Evolutionary conservation across 2,329 filamentous ascomycete genomes (phyloP), one percentile per base, ranked within the genome.

Genomic region (Epichloe elymi): DNA sequence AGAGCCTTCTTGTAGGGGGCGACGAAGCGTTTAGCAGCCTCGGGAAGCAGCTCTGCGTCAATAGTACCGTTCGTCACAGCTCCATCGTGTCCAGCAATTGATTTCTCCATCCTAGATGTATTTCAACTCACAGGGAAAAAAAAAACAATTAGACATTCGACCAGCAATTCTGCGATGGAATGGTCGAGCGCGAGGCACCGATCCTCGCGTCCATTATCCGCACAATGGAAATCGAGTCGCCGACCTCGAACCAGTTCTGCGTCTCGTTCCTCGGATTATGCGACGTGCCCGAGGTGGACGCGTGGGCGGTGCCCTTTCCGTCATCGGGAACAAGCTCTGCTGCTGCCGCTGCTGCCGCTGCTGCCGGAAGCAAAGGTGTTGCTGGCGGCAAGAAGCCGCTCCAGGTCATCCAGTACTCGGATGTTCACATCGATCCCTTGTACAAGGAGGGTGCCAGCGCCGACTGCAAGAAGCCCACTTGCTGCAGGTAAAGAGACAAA

Each of bases 391-490:
- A 70, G 59, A 56, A 65, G 3, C 72, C 75, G 10, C 59, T 79
- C 54, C 70, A 74, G 54, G 67, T 81, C 5, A 74, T 79, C 20
- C 78, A 82, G 58, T 75, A 76, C 60, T 78, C 74, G 14, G 78
- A 82, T 56, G 75, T 79, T 35, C 78, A 81, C 52, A 65, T 81
- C 48, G 78, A 82, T 55, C 72, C 70, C 4, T 65, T 70, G 11
- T 82, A 81, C 60, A 70, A 69, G 26, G 64, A 69, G 3, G 78
- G 78, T 0, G 67, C 74, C 11, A 78, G 70, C 57, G 69, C 72
- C 23, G 68, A 78, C 54, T 82, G 78, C 62, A 69, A 70, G 26
- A 78, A 79, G 59, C 75, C 75, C 2, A 76, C 79, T 50, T 82
- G 78, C 62, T 82, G 78, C 61, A 70, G 77, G 57, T 68, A 51